Percentiles rank a stretch among this genome's conserved stretches.
Conservation (phyloP, 495 filamentous ascomycete species). For the Tuber borchii region DNA sequence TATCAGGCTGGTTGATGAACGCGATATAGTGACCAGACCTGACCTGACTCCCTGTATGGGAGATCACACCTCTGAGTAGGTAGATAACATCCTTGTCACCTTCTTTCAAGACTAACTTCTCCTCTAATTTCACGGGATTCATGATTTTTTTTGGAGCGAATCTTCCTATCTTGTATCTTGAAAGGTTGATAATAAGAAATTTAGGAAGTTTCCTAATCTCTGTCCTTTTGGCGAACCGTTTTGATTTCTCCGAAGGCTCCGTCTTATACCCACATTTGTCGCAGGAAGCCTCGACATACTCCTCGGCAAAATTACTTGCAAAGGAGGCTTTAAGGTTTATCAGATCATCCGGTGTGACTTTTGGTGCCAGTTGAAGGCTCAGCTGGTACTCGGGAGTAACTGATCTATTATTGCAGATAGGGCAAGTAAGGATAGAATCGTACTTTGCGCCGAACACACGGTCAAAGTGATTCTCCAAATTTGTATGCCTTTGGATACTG, state of each 20-base stretch:
- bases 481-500: background rate
- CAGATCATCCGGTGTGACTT: background rate
- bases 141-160: slow-evolving; percentile 20
- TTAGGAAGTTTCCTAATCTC: slow-evolving; percentile 25
- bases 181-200: slow-evolving; percentile 31
- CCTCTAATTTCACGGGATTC: slow-evolving; percentile 25
- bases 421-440: slow-evolving; percentile 33
- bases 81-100: slow-evolving; percentile 16
- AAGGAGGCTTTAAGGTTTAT: slow-evolving; percentile 17
- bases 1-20: slow-evolving; percentile 33
- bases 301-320: slow-evolving; percentile 17
- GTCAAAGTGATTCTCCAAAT: slow-evolving; percentile 22
- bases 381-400: slow-evolving; percentile 6
- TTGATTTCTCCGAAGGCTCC: slow-evolving; percentile 20
- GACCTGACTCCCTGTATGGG: slow-evolving; percentile 23
- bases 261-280: slow-evolving; percentile 37
- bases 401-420: slow-evolving; percentile 32
- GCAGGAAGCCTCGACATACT: slow-evolving; percentile 36
- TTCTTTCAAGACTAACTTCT: slow-evolving; percentile 21
- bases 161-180: slow-evolving; percentile 23
- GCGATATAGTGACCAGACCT: slow-evolving; percentile 37
- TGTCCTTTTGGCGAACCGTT: slow-evolving; percentile 25
- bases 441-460: slow-evolving; percentile 31
- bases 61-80: slow-evolving; percentile 26
- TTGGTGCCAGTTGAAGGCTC: background rate